phyloP scores from a whole-genome alignment of 805 yeast genomes.

The Komagataella phaffii region DNA sequence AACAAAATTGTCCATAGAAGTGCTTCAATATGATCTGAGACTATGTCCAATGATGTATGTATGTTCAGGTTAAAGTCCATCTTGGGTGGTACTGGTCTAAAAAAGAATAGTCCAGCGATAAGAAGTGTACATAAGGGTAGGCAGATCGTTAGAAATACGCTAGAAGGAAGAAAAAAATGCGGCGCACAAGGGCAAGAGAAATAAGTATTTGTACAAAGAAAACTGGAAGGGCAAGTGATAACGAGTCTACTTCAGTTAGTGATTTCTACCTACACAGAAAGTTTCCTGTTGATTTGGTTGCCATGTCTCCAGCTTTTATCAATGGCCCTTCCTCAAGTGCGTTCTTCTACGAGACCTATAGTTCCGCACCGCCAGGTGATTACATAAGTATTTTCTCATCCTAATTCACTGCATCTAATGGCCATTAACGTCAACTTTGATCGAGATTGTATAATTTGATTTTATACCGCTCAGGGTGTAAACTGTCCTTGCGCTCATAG shows the following conservation, averaged over 20 bases:
- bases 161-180: neutral
- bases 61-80: constrained; percentile 36
- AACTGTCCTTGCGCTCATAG: neutral
- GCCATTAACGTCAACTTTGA: neutral
- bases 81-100: neutral
- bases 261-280: no score
- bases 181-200: neutral
- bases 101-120: neutral
- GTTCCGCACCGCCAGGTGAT: neutral
- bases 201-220: neutral
- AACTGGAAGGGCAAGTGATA: neutral
- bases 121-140: neutral
- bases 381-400: no score
- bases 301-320: no score
- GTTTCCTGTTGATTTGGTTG: no score
- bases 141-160: neutral
- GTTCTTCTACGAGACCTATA: no score
- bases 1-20: constrained; percentile 57
- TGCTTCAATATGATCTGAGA: constrained; percentile 44
- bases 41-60: constrained; percentile 37
- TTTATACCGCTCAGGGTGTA: neutral
- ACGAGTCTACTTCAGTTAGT: no score
- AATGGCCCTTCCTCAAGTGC: no score
- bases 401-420: neutral
- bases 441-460: neutral